phyloP scores from a whole-genome alignment of 2,329 filamentous ascomycete species.

The Trichoderma citrinoviride region DNA sequence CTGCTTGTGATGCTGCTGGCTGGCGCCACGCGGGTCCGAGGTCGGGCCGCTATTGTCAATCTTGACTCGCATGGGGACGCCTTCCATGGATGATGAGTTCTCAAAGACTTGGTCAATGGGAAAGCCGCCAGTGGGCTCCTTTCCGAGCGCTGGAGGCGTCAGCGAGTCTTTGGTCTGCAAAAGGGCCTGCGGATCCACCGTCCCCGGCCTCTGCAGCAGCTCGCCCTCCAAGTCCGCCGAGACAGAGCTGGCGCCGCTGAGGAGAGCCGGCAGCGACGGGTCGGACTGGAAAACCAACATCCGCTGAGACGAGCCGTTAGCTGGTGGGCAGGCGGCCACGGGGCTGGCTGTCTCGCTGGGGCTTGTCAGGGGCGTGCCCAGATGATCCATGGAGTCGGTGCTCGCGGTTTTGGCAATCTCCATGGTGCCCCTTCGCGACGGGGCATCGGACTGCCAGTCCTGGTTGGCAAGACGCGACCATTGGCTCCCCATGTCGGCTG shows the following conservation, averaged over 20 bases:
- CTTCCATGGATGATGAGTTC: constrained; percentile 35
- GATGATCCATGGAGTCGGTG: constrained; percentile 48
- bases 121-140: constrained; percentile 47
- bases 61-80: constrained; percentile 34
- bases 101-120: constrained; percentile 44
- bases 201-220: constrained; percentile 51
- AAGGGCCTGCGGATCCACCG: constrained; percentile 42
- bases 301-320: constrained; percentile 45
- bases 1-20: constrained; percentile 22
- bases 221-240: constrained; percentile 63
- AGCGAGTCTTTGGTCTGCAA: constrained; percentile 54
- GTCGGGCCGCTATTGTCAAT: constrained; percentile 24
- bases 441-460: constrained; percentile 38
- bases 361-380: constrained; percentile 53
- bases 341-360: constrained; percentile 54
- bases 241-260: constrained; percentile 63
- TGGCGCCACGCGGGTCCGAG: constrained; percentile 5
- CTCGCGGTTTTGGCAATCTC: constrained; percentile 51
- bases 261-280: constrained; percentile 60
- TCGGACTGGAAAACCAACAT: constrained; percentile 59
- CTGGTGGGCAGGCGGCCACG: constrained; percentile 41
- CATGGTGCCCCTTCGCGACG: constrained; percentile 42
- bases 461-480: constrained; percentile 41
- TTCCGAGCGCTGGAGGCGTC: constrained; percentile 51
- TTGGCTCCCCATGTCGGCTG: constrained; percentile 27